Evolutionary conservation across 352 stramenopile genomes (phyloP).

Genomic region (Pythium monospermum): DNA sequence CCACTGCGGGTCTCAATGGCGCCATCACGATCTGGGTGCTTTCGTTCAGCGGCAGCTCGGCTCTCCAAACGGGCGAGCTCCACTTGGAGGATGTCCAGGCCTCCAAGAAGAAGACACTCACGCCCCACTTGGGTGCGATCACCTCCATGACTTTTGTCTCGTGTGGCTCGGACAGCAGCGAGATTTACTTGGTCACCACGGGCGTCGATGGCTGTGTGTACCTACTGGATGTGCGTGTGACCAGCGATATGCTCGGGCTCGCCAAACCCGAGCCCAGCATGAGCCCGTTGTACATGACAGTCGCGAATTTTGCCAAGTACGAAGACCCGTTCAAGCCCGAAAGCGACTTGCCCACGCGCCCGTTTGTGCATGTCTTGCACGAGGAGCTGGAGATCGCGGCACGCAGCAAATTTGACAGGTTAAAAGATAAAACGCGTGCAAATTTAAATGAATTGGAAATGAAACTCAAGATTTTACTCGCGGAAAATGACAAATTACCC

Average conservation of each 20-base stretch:
- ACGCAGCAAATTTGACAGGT: conserved; percentile 54
- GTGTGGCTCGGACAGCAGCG: conserved; percentile 12
- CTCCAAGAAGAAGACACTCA: conserved; percentile 64
- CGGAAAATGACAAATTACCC: conserved; percentile 61
- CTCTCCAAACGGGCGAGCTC: conserved; percentile 17
- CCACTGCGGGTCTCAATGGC: conserved; percentile 58
- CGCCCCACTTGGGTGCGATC: conserved; percentile 46
- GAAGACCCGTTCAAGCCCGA: conserved; percentile 55
- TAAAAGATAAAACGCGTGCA: conserved; percentile 61
- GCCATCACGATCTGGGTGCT: conserved; percentile 70
- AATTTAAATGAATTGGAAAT: conserved; percentile 59
- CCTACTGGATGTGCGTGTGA: conserved; percentile 53
- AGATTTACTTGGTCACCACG: conserved; percentile 53
- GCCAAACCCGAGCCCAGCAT: conserved; percentile 20
- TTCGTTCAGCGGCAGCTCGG: conserved; percentile 22
- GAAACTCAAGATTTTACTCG: conserved; percentile 61
- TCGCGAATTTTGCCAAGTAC: conserved; percentile 70
- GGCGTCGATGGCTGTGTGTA: conserved; percentile 63
- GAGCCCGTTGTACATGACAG: conserved; percentile 55
- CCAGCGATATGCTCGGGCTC: conserved; percentile 19
- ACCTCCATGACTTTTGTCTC: conserved; percentile 53
- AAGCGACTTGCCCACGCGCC: conserved; percentile 28
- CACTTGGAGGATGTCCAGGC: conserved; percentile 59
- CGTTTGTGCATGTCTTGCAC: conserved; percentile 36
- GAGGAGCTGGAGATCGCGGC: conserved; percentile 31